Evolutionary conservation across 192 early-diverging fungal species (phyloP), one percentile per base, ranked within the genome.

Genomic region (Phycomyces nitens): DNA sequence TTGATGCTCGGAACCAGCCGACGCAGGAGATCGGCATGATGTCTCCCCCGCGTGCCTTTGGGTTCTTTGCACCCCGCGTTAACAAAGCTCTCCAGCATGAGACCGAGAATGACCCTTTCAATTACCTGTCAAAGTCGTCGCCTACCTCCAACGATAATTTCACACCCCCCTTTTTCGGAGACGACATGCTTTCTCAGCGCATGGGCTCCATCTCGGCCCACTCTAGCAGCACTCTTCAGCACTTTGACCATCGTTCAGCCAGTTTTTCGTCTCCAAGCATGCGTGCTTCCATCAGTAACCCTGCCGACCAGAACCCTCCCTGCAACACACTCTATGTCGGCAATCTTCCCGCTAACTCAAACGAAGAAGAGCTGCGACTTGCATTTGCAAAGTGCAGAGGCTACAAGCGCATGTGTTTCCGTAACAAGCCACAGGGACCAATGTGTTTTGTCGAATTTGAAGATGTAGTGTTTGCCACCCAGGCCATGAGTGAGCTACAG

Each of bases 371-470:
- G 76, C 81, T 98, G 53, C 79, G 86, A 34, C 78, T 80, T 26
- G 40, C 95, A 24, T 98, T 98, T 78, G 77, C 78, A 15, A 67
- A 76, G 12, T 89, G 92, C 55, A 79, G 84, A 20, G 96, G 96
- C 5, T 98, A 90, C 83, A 89, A 90, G 58, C 88, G 96, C 40
- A 80, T 98, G 79, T 92, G 85, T 51, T 98, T 91, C 81, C 83
- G 89, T 26, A 80, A 82, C 23, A 90, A 96, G 65, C 83, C 91
- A 21, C 94, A 94, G 73, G 96, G 96, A 0, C 96, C 96, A 20
- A 98, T 98, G 93, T 96, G 95, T 79, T 98, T 98, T 91, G 94
- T 98, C 56, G 96, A 98, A 85, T 98, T 98, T 89, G 96, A 96
- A 61, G 90, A 89, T 77, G 90, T 98, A 40, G 81, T 84, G 26